Evolutionary conservation across 2,329 filamentous ascomycete genomes (phyloP).

Genomic region (Aspergillus unguis): DNA sequence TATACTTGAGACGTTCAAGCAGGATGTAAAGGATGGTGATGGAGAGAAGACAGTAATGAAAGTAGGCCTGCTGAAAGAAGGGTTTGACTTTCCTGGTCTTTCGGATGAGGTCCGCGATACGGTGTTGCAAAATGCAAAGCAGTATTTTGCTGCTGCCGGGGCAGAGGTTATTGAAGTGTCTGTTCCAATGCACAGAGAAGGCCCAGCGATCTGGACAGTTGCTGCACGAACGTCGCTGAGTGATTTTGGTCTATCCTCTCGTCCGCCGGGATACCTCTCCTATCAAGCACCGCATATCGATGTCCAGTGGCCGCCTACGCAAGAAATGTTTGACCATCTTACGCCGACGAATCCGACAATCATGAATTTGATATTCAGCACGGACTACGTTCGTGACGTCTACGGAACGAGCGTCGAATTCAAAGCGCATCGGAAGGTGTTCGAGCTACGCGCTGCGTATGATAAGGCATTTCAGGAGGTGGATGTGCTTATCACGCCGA

Average conservation of each 20-base stretch:
- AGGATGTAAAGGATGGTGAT: neutral
- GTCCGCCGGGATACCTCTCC: conserved; percentile 31
- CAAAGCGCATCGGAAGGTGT: conserved; percentile 48
- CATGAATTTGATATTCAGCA: conserved; percentile 44
- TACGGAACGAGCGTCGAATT: conserved; percentile 30
- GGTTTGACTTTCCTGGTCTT: conserved; percentile 39
- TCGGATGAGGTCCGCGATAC: conserved; percentile 36
- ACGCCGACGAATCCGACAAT: conserved; percentile 46
- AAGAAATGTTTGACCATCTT: conserved; percentile 45
- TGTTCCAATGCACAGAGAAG: conserved; percentile 47
- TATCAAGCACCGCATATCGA: conserved; percentile 30
- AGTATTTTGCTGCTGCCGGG: conserved; percentile 41
- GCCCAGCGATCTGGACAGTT: conserved; percentile 48
- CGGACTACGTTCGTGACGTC: conserved; percentile 29
- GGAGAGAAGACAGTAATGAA: conserved; percentile 25
- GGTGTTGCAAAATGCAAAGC: conserved; percentile 35
- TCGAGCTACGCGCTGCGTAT: conserved; percentile 49
- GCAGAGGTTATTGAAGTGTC: conserved; percentile 46
- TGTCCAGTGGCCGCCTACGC: conserved; percentile 36
- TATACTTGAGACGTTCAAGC: conserved; percentile 35
- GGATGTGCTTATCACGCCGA: conserved; percentile 51
- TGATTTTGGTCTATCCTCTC: conserved; percentile 28
- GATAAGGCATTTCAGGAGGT: conserved; percentile 42
- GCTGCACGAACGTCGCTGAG: conserved; percentile 34
- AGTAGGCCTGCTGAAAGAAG: conserved; percentile 48